Base-by-base conservation (phyloP, 768 basidiomycete species). In the Pulveroboletus sp. region DNA sequence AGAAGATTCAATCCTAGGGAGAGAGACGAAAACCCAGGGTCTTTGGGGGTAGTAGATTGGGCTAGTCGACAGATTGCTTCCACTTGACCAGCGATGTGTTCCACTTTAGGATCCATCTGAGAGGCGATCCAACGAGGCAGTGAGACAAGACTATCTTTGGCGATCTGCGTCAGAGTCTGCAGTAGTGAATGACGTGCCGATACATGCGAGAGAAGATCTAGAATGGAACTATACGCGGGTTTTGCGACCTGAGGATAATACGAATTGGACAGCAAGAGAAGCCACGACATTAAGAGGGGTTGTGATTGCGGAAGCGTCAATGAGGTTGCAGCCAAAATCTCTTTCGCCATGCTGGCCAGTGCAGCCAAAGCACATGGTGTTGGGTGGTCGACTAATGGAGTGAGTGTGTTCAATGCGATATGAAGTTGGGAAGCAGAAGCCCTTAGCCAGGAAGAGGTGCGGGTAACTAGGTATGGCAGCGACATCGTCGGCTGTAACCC, bases 371-470 rank as follows among this genome's bases (percentile, higher is more conserved):
- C 90, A 4, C 72, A 66, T 3, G 86, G 75, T 1, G 80, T 88
- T 11, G 85, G 82, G 61, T 95, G 92, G 3, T 79, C 76, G 11
- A 86, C 68, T 11, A 92, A 74, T 0, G 85, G 76, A 1, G 85
- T 78, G 17, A 97, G 71, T 0, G 85, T 73, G 56, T 90, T 88
- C 45, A 97, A 64, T 8, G 93, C 90, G 21, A 91, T 85, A 40
- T 87, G 81, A 10, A 98, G 70, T 60, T 96, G 93, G 6, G 89
- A 78, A 2, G 88, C 74, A 1, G 91, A 93, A 32, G 80, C 92
- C 18, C 76, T 77, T 39, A 96, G 76, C 89, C 94, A 98, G 0
- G 83, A 73, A 11, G 80, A 63, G 0, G 88, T 86, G 5, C 92
- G 79, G 4, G 67, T 57, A n/a, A 81, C 81, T 17, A 73, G 60